phyloP scores from a whole-genome alignment of 305 asterid species.

The Solanum hybrid region DNA sequence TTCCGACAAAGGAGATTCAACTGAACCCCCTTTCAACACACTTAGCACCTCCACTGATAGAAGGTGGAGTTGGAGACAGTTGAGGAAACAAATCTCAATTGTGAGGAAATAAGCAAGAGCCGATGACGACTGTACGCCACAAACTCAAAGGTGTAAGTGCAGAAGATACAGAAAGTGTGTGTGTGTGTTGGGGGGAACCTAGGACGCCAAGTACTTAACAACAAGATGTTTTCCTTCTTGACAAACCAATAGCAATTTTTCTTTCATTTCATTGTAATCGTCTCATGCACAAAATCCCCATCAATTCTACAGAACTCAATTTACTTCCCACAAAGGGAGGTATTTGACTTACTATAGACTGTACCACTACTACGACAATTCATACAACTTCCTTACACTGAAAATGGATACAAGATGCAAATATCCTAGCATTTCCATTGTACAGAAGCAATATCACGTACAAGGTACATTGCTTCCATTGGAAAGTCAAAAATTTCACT shows the following conservation, averaged over 20 bases:
- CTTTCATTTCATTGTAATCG: not conserved
- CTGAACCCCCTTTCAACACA: not conserved
- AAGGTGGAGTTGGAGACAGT: not conserved
- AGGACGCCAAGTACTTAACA: not conserved
- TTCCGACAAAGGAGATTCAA: not conserved
- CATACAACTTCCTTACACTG: conserved; percentile 21
- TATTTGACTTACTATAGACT: not conserved
- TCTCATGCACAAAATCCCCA: conserved; percentile 14
- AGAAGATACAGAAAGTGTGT: not conserved
- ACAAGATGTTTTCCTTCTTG: not conserved
- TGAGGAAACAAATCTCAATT: not conserved
- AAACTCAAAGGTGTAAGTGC: not conserved
- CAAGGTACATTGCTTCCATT: not conserved
- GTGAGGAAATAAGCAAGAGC: not conserved
- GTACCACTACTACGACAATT: conserved; percentile 9
- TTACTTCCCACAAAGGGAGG: not conserved
- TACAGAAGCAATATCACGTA: conserved; percentile 21
- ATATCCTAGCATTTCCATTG: conserved; percentile 16
- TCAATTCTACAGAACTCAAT: not conserved
- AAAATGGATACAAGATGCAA: conserved; percentile 16
- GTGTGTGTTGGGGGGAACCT: not conserved
- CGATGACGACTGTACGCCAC: not conserved
- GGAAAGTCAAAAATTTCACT: not conserved
- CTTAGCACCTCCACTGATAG: not conserved
- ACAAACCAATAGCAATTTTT: not conserved